A percentile compares a stretch with the other conserved stretches of the same genome.
These are phyloP conservation scores for Salvia rosmarinus DNA, from an alignment of 257 asterid genomes.

Conservation along the genomic window DNA sequence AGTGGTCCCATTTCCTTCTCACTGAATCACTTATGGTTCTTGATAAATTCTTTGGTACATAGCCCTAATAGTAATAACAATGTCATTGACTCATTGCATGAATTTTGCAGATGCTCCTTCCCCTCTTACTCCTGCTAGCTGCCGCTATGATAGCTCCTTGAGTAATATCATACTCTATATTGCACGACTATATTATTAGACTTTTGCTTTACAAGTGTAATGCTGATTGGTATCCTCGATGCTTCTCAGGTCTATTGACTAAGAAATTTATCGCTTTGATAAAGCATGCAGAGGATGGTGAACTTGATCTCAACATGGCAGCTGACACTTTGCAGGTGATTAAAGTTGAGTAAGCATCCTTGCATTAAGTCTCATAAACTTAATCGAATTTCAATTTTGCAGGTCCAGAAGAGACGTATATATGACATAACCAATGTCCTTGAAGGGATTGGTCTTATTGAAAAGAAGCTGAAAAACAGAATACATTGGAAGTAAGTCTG, in stretches of 20 bases:
- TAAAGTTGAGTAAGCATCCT: neutral
- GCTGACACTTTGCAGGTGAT: conserved; percentile 74
- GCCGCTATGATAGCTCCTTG: conserved; percentile 93
- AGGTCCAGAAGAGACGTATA: conserved; percentile 76
- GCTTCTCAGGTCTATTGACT: conserved; percentile 57
- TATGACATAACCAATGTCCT: conserved; percentile 96
- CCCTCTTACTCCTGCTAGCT: conserved; percentile 88
- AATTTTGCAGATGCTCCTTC: conserved; percentile 74
- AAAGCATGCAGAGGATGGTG: conserved; percentile 75
- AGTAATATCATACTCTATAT: conserved; percentile 49
- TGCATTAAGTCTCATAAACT: conserved; percentile 2
- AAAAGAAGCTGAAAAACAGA: conserved; percentile 89
- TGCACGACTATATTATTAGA: conserved; percentile 31
- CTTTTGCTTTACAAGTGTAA: conserved; percentile 11
- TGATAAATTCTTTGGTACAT: neutral
- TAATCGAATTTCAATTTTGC: conserved; percentile 28
- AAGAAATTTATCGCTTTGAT: conserved; percentile 52
- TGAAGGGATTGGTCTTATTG: conserved; percentile 95
- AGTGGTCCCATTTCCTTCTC: neutral
- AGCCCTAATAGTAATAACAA: conserved; percentile 19
- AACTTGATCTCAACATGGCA: conserved; percentile 88
- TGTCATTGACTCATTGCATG: neutral
- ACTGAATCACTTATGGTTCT: neutral
- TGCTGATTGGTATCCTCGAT: conserved; percentile 33
- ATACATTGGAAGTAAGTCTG: conserved; percentile 58